Evolutionary conservation across 306 rosid genomes (phyloP).

Genomic region (Senna siamea): DNA sequence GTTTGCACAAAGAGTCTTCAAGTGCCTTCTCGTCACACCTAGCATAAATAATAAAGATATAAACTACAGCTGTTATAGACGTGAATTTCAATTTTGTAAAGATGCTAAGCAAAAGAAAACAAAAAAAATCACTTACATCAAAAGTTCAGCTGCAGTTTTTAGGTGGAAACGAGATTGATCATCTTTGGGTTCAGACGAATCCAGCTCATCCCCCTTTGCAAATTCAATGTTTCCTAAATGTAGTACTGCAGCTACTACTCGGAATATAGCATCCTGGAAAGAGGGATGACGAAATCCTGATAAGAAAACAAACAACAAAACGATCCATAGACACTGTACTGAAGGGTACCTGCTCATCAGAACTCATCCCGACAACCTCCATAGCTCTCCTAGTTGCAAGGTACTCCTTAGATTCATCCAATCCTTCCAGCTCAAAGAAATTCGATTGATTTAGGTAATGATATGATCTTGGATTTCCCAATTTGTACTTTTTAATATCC

Average conservation of each 20-base stretch:
- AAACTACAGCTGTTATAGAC: conserved; percentile 25
- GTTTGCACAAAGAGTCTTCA: conserved; percentile 91
- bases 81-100: conserved; percentile 25
- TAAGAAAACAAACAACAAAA: conserved; percentile 24
- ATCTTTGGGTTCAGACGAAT: conserved; percentile 92
- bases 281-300: conserved; percentile 25
- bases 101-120: neutral
- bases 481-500: conserved; percentile 74
- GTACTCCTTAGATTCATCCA: conserved; percentile 90
- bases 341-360: conserved; percentile 74
- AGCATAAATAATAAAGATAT: conserved; percentile 21
- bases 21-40: conserved; percentile 90
- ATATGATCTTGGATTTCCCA: conserved; percentile 76
- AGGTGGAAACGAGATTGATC: conserved; percentile 77
- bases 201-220: conserved; percentile 68
- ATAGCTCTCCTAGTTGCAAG: conserved; percentile 83
- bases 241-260: conserved; percentile 87
- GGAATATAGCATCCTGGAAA: conserved; percentile 87
- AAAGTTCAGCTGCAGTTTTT: conserved; percentile 79
- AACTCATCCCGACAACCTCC: conserved; percentile 88
- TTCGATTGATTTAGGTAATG: conserved; percentile 92
- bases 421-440: conserved; percentile 63
- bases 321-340: conserved; percentile 25
- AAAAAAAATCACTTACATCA: conserved; percentile 57
- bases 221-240: conserved; percentile 94